A percentile compares a stretch with the other conserved stretches of the same genome.
Conservation (phyloP, 2,329 filamentous ascomycete genomes). For the Colletotrichum lupini region DNA sequence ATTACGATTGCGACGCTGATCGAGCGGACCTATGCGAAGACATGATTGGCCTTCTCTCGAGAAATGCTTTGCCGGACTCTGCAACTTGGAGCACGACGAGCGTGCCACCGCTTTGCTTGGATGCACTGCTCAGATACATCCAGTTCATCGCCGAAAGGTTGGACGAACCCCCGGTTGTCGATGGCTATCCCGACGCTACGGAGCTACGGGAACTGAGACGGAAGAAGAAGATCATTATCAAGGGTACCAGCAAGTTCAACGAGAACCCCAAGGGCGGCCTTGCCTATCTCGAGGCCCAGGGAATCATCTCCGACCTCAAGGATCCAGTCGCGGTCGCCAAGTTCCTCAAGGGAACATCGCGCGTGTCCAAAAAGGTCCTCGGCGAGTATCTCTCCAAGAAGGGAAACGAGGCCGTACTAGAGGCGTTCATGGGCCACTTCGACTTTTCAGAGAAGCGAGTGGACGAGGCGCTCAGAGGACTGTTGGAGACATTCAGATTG, state of each 20-base stretch:
- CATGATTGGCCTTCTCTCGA: conserved; percentile 89
- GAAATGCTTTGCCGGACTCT: conserved; percentile 96
- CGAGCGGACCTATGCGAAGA: conserved; percentile 94
- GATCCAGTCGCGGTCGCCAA: conserved; percentile 83
- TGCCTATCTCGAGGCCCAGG: conserved; percentile 84
- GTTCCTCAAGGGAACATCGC: conserved; percentile 88
- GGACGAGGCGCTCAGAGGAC: conserved; percentile 86
- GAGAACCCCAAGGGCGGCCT: conserved; percentile 92
- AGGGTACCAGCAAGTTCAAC: conserved; percentile 91
- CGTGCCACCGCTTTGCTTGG: conserved; percentile 92
- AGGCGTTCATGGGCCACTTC: conserved; percentile 87
- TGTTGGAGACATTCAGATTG: conserved; percentile 93
- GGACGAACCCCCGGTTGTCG: conserved; percentile 72
- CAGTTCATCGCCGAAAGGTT: conserved; percentile 92
- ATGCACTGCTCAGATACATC: conserved; percentile 89
- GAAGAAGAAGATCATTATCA: conserved; percentile 89
- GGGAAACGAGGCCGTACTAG: conserved; percentile 85
- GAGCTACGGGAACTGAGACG: conserved; percentile 77
- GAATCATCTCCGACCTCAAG: conserved; percentile 81
- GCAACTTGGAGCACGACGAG: conserved; percentile 99
- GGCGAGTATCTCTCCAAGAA: conserved; percentile 95
- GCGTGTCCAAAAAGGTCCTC: conserved; percentile 89
- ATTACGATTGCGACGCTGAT: conserved; percentile 97
- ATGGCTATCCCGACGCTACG: conserved; percentile 74
- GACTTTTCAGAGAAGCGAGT: conserved; percentile 88